phyloP scores from a whole-genome alignment of 2,329 filamentous ascomycete genomes.

The Phoma sp. region DNA sequence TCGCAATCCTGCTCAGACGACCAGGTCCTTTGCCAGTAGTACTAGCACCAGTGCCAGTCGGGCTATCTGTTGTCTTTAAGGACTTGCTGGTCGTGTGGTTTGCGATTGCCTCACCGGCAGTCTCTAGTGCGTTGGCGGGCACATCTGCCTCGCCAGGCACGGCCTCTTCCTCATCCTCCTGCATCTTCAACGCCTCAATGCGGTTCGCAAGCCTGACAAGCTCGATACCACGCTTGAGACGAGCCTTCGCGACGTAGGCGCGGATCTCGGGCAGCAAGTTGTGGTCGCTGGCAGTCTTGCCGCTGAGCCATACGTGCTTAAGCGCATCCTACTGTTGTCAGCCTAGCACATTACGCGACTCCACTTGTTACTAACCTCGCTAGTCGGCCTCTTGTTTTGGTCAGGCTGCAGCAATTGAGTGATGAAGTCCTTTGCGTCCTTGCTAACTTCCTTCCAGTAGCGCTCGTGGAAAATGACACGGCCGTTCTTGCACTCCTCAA shows the following conservation, averaged over 20 bases:
- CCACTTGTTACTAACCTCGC: slow-evolving; percentile 63
- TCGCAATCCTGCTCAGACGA: slow-evolving; percentile 65
- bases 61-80: slow-evolving; percentile 18
- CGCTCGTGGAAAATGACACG: slow-evolving; percentile 94
- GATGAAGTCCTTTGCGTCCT: slow-evolving; percentile 96
- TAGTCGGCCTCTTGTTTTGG: slow-evolving; percentile 78
- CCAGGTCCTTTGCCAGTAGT: slow-evolving; percentile 52
- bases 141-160: slow-evolving; percentile 66
- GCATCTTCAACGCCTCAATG: slow-evolving; percentile 92
- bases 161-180: slow-evolving; percentile 85
- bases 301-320: slow-evolving; percentile 86
- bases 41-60: slow-evolving; percentile 14
- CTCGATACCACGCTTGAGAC: slow-evolving; percentile 91
- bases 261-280: slow-evolving; percentile 97
- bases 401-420: slow-evolving; percentile 78
- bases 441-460: slow-evolving; percentile 97
- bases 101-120: slow-evolving; percentile 57
- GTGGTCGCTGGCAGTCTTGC: slow-evolving; percentile 91
- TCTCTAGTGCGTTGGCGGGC: slow-evolving; percentile 67
- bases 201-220: slow-evolving; percentile 95
- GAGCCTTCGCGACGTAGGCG: slow-evolving; percentile 89
- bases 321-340: slow-evolving; percentile 69
- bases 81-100: slow-evolving; percentile 39
- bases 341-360: background rate
- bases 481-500: slow-evolving; percentile 88